phyloP scores from a whole-genome alignment of 116 monocot genomes.

The Trichopus zeylanicus region DNA sequence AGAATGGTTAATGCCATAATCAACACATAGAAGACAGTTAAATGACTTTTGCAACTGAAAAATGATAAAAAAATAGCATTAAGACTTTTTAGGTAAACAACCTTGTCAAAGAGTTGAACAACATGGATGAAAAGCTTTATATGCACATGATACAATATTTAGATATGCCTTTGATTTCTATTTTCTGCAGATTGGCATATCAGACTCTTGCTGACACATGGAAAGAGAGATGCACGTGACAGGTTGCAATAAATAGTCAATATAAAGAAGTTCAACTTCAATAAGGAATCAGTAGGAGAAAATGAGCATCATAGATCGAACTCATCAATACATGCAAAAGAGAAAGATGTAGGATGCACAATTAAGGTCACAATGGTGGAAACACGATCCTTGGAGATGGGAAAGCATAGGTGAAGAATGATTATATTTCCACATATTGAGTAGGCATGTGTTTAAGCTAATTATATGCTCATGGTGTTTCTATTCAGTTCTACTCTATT shows the following conservation, averaged over 20 bases:
- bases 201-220: background rate
- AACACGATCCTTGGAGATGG: background rate
- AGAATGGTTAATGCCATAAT: too few species aligned
- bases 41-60: background rate
- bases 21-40: too few species aligned
- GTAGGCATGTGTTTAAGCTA: background rate
- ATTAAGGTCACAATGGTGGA: background rate
- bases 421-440: background rate
- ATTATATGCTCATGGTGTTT: background rate
- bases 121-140: too few species aligned
- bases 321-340: background rate
- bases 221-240: background rate
- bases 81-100: too few species aligned
- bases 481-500: background rate
- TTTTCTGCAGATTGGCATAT: background rate
- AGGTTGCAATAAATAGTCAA: too few species aligned
- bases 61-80: slow-evolving; percentile 4
- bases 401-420: background rate
- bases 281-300: background rate
- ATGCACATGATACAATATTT: background rate
- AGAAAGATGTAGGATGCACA: too few species aligned
- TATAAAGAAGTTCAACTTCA: too few species aligned
- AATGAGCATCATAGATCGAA: background rate
- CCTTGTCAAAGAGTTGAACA: too few species aligned
- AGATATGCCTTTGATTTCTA: background rate